Evolutionary conservation across 2,329 filamentous ascomycete species (phyloP), one percentile per base, ranked within the genome.

Genomic region (Rutstroemia sp.): DNA sequence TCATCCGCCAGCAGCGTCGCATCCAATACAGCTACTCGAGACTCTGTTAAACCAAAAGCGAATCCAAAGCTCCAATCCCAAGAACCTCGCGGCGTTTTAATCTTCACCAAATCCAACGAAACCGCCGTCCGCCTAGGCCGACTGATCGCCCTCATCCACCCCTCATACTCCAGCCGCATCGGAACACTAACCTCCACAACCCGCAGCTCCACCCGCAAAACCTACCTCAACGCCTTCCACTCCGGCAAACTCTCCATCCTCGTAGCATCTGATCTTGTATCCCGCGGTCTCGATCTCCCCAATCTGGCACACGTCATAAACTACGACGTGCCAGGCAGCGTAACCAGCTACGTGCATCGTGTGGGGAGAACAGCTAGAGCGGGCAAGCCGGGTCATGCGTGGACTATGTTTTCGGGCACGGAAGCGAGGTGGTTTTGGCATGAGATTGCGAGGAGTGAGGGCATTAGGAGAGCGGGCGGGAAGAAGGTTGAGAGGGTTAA

Each of bases 31-130:
- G 39, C 19, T n/a, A 7, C 27, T n/a, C 41, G 16, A 52, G n/a
- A 18, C 4, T 6, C 8, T 9, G 34, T 10, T 25, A 38, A 16
- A 3, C 19, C 23, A 37, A 46, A 46, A 14, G 18, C 38, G 14
- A 48, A 45, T 39, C 62, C 39, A 58, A 45, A 57, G 48, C 30
- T 47, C 37, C 48, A 61, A 48, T 49, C 53, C 12, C 72, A 5
- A n/a, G 38, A 55, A 10, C 58, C 63, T 34, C 61, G 60, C 1
- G 67, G 68, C 23, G 82, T 87, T 10, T 78, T 97, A 38, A 84
- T 97, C 62, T 97, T 97, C 70, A 92, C 91, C 48, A 90, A 90
- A 65, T 95, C 89, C 57, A 96, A 92, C 69, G 91, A 96, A 70
- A 83, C 86, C 18, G 90, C 92, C 1, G 79, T 88, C n/a, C 87